phyloP scores from a whole-genome alignment of 1,139 yeast genomes.

The Barnettozyma hawaiiensis region DNA sequence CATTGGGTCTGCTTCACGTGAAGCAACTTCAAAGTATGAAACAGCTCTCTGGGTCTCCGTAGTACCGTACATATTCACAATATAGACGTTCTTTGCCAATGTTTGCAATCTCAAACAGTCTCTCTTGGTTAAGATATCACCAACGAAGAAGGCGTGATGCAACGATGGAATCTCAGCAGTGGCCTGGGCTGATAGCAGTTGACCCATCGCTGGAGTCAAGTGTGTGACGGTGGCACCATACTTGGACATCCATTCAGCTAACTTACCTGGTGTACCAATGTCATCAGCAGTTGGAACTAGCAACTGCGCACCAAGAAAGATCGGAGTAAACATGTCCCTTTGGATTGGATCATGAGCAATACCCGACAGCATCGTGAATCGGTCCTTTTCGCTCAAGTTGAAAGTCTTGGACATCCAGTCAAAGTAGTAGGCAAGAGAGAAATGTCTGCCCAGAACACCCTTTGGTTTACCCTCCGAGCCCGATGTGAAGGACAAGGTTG shows the following conservation, averaged over 20 bases:
- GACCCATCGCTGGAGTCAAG: conserved; percentile 99
- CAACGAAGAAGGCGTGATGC: conserved; percentile 97
- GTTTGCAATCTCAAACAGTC: conserved; percentile 91
- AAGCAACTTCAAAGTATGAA: conserved; percentile 83
- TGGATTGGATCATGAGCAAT: conserved; percentile 99
- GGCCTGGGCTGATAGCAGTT: conserved; percentile 92
- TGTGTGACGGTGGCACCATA: conserved; percentile 95
- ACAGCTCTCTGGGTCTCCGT: conserved; percentile 99
- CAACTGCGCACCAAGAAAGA: conserved; percentile 89
- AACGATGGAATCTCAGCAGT: conserved; percentile 78
- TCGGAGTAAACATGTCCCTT: conserved; percentile 97
- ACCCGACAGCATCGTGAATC: conserved; percentile 95
- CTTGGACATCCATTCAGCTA: conserved; percentile 95
- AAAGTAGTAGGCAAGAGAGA: conserved; percentile 91
- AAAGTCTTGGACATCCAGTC: conserved; percentile 96
- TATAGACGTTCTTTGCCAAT: conserved; percentile 80
- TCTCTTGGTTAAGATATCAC: conserved; percentile 94
- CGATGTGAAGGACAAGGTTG: conserved; percentile 94
- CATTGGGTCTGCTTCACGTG: conserved; percentile 60
- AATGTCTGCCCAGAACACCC: conserved; percentile 97
- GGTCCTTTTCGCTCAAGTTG: conserved; percentile 70
- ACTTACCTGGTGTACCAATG: conserved; percentile 95
- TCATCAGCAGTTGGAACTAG: conserved; percentile 95
- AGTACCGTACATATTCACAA: conserved; percentile 98
- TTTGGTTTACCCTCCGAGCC: conserved; percentile 98